Evolutionary conservation across 768 basidiomycete genomes (phyloP), one percentile per base, ranked within the genome.

Genomic region (Rhodotorula toruloides): DNA sequence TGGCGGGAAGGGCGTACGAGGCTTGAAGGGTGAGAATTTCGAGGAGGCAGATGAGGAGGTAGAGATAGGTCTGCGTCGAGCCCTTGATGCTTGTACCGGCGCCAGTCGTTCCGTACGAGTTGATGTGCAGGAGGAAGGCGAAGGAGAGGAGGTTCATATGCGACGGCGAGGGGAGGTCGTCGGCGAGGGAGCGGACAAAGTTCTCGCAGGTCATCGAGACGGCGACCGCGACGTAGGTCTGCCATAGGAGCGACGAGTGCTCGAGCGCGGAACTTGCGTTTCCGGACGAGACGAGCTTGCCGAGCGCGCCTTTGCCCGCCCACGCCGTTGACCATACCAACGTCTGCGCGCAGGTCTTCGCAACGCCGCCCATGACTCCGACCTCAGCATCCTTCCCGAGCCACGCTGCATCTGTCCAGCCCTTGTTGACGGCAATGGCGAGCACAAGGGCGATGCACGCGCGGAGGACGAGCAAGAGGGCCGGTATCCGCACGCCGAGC

Each of bases 121-220:
- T 57, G 31, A 66, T 49, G 64, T 70, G 69, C 29, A 70, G 52
- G 54, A 70, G 61, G 61, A 70, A 70, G 11, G 69, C 54, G 60
- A 66, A 70, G 25, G 53, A 56, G 17, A 70, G 42, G 53, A 70
- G 61, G 64, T 66, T 70, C 46, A 65, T 50, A 37, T 52, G 56
- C 56, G 61, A 52, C 11, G 43, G 4, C 8, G 13, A 7, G 6
- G 52, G 53, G 29, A 48, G 16, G 58, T 70, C 69, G 60, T 63
- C 64, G 2, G 53, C 37, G 1, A 70, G 43, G 21, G 64, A 40
- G 39, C 69, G 52, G 12, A 63, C 61, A 27, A 70, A 66, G 14
- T 57, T 59, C 44, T 70, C 69, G 40, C 52, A 58, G 3, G 54
- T 19, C 47, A 66, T 42, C 19, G 57, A 58, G 32, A 42, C 2